These are phyloP conservation scores for Epicoccum sorghinum DNA, from an alignment of 2,329 filamentous ascomycete genomes.

Conservation along the genomic window DNA sequence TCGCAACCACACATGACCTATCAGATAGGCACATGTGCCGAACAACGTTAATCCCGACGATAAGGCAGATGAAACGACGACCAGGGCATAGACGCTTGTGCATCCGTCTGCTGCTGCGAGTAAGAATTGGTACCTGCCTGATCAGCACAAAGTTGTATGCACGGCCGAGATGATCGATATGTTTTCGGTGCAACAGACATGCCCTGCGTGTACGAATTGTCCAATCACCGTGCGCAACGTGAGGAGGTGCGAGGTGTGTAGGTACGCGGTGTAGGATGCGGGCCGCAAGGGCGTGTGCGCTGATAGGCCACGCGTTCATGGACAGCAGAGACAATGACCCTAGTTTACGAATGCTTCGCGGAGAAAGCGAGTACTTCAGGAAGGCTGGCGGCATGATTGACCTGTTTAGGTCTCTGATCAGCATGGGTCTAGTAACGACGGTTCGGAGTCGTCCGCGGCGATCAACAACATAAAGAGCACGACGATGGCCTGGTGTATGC, in stretches of 20 bases:
- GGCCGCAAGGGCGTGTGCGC: not conserved
- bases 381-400: conserved; percentile 18
- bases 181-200: not conserved
- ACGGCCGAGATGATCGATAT: conserved; percentile 12
- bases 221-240: conserved; percentile 23
- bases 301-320: conserved; percentile 3
- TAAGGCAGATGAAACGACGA: conserved; percentile 26
- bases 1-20: conserved; percentile 24
- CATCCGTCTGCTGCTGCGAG: conserved; percentile 14
- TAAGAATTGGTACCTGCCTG: conserved; percentile 29
- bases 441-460: conserved; percentile 26
- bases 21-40: conserved; percentile 30
- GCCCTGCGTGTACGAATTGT: not conserved
- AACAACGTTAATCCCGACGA: conserved; percentile 20
- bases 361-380: conserved; percentile 23
- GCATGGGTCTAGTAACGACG: conserved; percentile 9
- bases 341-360: conserved; percentile 8
- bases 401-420: conserved; percentile 20
- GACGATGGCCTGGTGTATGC: not conserved
- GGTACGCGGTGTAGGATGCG: conserved; percentile 6
- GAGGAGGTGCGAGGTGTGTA: conserved; percentile 16
- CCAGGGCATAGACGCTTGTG: not conserved
- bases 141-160: conserved; percentile 19
- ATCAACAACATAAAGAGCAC: conserved; percentile 7
- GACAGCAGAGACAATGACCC: not conserved